A percentile compares a stretch with the other conserved stretches of the same genome.
phyloP scores from a whole-genome alignment of 176 grass and related monocot genomes.

The Thinopyrum elongatum region DNA sequence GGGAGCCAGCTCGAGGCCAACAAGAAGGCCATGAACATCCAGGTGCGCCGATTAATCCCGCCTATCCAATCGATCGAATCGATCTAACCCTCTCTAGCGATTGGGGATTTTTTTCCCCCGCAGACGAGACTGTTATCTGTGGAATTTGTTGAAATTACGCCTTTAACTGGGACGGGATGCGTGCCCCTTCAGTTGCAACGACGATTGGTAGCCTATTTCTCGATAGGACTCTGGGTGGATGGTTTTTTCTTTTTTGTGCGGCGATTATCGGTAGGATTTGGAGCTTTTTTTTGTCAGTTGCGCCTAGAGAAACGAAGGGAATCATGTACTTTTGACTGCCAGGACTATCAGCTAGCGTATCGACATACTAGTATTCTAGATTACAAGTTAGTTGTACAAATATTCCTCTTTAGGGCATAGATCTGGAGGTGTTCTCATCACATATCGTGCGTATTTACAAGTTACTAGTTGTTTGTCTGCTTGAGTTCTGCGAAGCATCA shows the following conservation, averaged over 20 bases:
- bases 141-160: neutral
- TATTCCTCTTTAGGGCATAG: neutral
- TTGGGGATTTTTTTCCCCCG: neutral
- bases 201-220: neutral
- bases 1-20: conserved; percentile 82
- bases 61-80: neutral
- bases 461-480: neutral
- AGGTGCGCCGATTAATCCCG: conserved; percentile 30
- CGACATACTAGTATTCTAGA: neutral
- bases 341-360: neutral
- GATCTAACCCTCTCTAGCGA: neutral
- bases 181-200: neutral
- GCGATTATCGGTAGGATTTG: neutral
- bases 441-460: neutral
- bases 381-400: neutral
- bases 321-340: neutral
- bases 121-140: neutral
- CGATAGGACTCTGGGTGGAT: neutral
- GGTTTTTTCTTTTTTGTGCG: neutral
- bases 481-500: neutral
- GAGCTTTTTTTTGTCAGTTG: neutral
- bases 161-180: neutral
- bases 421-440: neutral
- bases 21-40: conserved; percentile 95
- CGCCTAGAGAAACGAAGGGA: neutral